Percentiles rank a stretch among this genome's conserved stretches.
These are phyloP conservation scores for Paratrimastix pyriformis DNA, from an alignment of 78 protist species.

Conservation along the genomic window DNA sequence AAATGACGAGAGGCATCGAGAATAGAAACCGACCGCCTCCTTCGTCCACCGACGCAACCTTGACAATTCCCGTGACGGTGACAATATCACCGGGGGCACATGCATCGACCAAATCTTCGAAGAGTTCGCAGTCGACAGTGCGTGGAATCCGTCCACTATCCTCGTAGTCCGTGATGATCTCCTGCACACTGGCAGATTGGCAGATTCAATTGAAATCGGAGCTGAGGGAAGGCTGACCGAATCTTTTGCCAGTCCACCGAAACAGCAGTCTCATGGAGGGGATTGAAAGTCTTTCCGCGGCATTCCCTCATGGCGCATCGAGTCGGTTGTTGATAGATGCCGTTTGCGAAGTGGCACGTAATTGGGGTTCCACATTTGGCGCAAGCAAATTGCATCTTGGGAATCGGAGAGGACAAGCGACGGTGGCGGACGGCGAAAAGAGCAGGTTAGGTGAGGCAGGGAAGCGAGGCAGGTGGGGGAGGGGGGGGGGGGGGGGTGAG, in stretches of 20 bases:
- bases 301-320: conserved; percentile 42
- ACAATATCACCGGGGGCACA: conserved; percentile 87
- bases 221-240: not conserved
- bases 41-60: conserved; percentile 31
- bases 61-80: conserved; percentile 75
- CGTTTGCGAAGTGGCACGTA: conserved; percentile 31
- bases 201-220: not conserved
- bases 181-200: conserved; percentile 53
- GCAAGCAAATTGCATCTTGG: conserved; percentile 55
- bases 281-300: conserved; percentile 37
- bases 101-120: conserved; percentile 56
- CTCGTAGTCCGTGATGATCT: conserved; percentile 40
- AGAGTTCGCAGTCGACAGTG: conserved; percentile 73
- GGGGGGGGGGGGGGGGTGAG: no score
- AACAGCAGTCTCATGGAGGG: conserved; percentile 35
- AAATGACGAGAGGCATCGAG: no score
- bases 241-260: conserved; percentile 76
- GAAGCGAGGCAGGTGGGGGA: no score
- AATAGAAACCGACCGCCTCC: conserved; percentile 7
- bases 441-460: no score
- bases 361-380: conserved; percentile 16
- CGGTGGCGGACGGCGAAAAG: no score
- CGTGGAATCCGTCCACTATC: conserved; percentile 84
- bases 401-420: no score
- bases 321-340: conserved; percentile 24